A percentile compares a stretch with the other conserved stretches of the same genome.
phyloP scores from a whole-genome alignment of 2,329 filamentous ascomycete genomes.

The Neoarthrinium moseri region DNA sequence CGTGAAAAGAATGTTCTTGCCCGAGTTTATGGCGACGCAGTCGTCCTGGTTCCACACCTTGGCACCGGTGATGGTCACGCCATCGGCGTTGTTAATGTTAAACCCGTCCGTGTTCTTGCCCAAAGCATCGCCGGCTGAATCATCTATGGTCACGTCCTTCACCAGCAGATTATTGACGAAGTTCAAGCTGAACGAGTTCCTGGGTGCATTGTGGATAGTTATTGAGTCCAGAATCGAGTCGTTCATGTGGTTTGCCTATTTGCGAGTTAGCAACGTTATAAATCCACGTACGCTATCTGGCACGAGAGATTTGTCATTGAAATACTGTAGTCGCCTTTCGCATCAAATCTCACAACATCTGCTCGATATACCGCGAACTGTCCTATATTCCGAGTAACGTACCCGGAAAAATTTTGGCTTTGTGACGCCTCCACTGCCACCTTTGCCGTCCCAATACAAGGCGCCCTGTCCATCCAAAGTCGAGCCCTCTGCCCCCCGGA shows the following conservation, averaged over 20 bases:
- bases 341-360: no score
- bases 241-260: conserved; percentile 6
- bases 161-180: conserved; percentile 4
- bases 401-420: conserved; percentile 9
- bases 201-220: conserved; percentile 5
- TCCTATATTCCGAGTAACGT: no score
- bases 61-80: conserved; percentile 1
- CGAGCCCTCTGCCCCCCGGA: conserved; percentile 37
- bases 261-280: background rate
- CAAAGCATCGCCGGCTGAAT: conserved; percentile 2
- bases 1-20: conserved; percentile 4
- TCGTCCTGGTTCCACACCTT: conserved; percentile 8
- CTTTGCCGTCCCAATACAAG: conserved; percentile 7
- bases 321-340: no score
- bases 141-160: conserved; percentile 7
- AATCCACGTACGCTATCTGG: background rate
- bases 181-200: conserved; percentile 7
- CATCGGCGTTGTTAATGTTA: conserved; percentile 8
- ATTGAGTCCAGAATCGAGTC: conserved; percentile 6
- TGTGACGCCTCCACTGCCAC: conserved; percentile 4
- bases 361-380: no score
- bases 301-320: background rate
- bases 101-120: conserved; percentile 9
- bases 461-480: conserved; percentile 5
- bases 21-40: conserved; percentile 7